Base-by-base conservation (phyloP, 495 filamentous ascomycete species). In the Chaetomidium leptoderma region DNA sequence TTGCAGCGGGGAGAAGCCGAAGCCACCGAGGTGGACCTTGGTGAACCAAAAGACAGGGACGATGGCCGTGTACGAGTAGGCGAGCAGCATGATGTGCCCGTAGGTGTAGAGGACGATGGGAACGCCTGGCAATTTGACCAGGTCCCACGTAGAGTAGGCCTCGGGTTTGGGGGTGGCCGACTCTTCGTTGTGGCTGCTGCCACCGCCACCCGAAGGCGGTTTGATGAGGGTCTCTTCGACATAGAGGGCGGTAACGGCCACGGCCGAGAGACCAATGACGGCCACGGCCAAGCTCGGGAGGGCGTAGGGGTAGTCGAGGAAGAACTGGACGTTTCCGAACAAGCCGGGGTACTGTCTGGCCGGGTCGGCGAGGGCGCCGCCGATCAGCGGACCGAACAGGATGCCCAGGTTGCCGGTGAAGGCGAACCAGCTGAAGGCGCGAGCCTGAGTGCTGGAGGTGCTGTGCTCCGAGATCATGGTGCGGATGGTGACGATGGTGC, bases 391-490 rank as follows among this genome's bases (percentile, higher is more conserved):
- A 0, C 87, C 87, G 5, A 87, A 35, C 60, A 87, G 81, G 24
- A 89, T 81, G n/a, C 87, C 87, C 19, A 89, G 2, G 62, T 89
- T 88, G 24, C 83, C 79, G 4, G 74, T 72, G 59, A 90, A 87
- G 19, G 85, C 83, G 63, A 89, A 90, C 74, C 81, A 86, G 62
- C 83, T 83, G 67, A 90, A 90, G 11, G 85, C 83, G 24, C 77
- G 69, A 1, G 86, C 87, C 66, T 89, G 85, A 1, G 83, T 87
- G 63, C 76, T 77, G 24, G 76, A 66, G 6, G 84, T 86, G 70
- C 81, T 85, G 64, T 83, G 83, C 71, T 90, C 86, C 33, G 82
- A 77, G 49, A 90, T 76, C 83, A 89, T 88, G 27, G 86, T 80
- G 17, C 86, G 79, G 47, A 89, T 78, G 13, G 85, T 89, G 57